phyloP scores from a whole-genome alignment of 805 yeast genomes.

The Kodamaea kakaduensis region DNA sequence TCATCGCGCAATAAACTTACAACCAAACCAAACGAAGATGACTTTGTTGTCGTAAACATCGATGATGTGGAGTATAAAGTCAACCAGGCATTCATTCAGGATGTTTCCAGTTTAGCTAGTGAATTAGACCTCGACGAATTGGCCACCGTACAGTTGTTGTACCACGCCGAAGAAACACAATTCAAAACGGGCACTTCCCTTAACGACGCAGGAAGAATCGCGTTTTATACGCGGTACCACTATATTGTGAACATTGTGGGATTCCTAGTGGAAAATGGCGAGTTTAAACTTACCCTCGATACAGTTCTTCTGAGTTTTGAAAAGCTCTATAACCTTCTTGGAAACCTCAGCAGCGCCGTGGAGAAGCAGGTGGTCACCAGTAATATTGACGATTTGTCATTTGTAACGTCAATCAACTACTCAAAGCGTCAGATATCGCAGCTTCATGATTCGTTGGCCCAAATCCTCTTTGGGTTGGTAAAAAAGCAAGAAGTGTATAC shows the following conservation, averaged over 20 bases:
- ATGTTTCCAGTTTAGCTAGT: conserved; percentile 55
- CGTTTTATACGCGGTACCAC: conserved; percentile 65
- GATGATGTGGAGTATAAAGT: conserved; percentile 58
- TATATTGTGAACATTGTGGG: conserved; percentile 66
- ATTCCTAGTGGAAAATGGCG: conserved; percentile 18
- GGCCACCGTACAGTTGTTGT: conserved; percentile 65
- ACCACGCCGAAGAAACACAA: conserved; percentile 37
- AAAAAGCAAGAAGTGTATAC: conserved; percentile 32
- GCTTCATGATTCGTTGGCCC: conserved; percentile 71
- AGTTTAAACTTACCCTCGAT: conserved; percentile 24
- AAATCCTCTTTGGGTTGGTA: conserved; percentile 53
- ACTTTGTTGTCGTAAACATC: conserved; percentile 37
- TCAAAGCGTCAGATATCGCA: conserved; percentile 59
- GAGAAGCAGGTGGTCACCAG: conserved; percentile 47
- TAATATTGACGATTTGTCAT: conserved; percentile 44
- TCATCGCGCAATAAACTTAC: conserved; percentile 46
- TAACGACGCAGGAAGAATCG: conserved; percentile 60
- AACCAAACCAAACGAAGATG: conserved; percentile 8
- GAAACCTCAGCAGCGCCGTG: conserved; percentile 47
- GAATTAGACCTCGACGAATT: conserved; percentile 63
- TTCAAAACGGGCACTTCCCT: conserved; percentile 46
- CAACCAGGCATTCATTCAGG: conserved; percentile 61
- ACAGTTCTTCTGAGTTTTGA: conserved; percentile 53
- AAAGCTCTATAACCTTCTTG: conserved; percentile 53
- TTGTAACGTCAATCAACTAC: conserved; percentile 42